These are phyloP conservation scores for Monilinia aucupariae DNA, from an alignment of 2,329 filamentous ascomycete genomes.

Conservation along the genomic window DNA sequence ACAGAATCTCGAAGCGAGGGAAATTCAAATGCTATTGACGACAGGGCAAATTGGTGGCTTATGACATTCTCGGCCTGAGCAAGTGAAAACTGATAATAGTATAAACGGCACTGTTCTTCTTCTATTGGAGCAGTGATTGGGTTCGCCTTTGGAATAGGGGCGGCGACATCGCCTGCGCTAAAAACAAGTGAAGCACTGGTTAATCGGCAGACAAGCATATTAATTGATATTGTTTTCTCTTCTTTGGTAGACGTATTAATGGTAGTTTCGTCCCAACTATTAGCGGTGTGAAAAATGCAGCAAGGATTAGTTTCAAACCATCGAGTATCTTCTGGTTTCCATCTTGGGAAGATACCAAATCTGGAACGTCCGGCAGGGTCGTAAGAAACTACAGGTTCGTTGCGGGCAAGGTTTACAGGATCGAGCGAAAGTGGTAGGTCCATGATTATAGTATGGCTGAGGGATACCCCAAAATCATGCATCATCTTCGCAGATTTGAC, in stretches of 20 bases:
- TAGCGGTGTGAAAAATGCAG: conserved; percentile 68
- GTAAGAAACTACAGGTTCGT: conserved; percentile 54
- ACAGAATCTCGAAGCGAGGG: conserved; percentile 51
- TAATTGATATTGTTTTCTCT: conserved; percentile 43
- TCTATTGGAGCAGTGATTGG: conserved; percentile 37
- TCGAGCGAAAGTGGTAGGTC: conserved; percentile 63
- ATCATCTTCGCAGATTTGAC: conserved; percentile 64
- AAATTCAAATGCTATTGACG: conserved; percentile 63
- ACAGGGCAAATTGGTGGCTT: conserved; percentile 58
- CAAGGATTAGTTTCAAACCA: conserved; percentile 66
- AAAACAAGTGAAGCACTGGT: conserved; percentile 62
- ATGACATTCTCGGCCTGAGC: conserved; percentile 38
- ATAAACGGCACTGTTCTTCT: conserved; percentile 62
- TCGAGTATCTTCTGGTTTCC: conserved; percentile 48
- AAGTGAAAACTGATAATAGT: conserved; percentile 61
- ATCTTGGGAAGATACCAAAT: conserved; percentile 63
- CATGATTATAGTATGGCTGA: conserved; percentile 58
- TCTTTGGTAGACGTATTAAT: conserved; percentile 23
- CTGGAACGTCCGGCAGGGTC: conserved; percentile 52
- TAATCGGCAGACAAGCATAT: conserved; percentile 61
- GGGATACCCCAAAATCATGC: conserved; percentile 69
- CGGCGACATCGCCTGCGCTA: conserved; percentile 55
- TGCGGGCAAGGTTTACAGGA: conserved; percentile 53
- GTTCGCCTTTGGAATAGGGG: conserved; percentile 41
- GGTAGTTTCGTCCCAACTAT: conserved; percentile 56